A percentile compares a stretch with the other conserved stretches of the same genome.
Evolutionary conservation across 1,139 yeast genomes (phyloP).

Genomic region (Debaryomyces subglobosus): DNA sequence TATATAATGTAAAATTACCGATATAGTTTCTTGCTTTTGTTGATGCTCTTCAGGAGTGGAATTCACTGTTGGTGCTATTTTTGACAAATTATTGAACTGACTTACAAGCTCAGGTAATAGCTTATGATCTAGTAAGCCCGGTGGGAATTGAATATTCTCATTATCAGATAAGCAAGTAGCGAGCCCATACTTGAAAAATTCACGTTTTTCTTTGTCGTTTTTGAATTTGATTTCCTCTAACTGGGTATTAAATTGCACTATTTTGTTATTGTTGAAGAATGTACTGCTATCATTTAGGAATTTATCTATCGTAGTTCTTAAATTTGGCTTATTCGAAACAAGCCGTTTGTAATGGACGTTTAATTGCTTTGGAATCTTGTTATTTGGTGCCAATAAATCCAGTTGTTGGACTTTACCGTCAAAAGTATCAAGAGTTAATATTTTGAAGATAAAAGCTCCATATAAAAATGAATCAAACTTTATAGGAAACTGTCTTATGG

Average conservation of each 20-base stretch:
- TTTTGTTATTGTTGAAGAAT: conserved; percentile 42
- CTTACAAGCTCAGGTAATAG: conserved; percentile 67
- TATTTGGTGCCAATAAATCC: conserved; percentile 4
- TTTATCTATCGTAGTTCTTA: conserved; percentile 52
- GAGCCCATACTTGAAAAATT: conserved; percentile 52
- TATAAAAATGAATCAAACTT: conserved; percentile 67
- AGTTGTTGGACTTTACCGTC: conserved; percentile 5
- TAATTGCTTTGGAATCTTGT: conserved; percentile 17
- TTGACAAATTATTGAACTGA: conserved; percentile 35
- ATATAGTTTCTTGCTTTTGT: conserved; percentile 42
- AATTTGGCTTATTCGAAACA: conserved; percentile 27
- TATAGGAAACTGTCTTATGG: conserved; percentile 39
- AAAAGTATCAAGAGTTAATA: conserved; percentile 35
- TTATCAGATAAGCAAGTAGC: conserved; percentile 28
- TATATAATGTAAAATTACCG: conserved; percentile 50
- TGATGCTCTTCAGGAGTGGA: conserved; percentile 33
- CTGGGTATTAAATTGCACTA: conserved; percentile 52
- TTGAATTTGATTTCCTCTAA: conserved; percentile 57
- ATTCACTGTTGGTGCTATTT: conserved; percentile 24
- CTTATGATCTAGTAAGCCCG: conserved; percentile 62
- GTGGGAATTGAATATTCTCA: conserved; percentile 43
- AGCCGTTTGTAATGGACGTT: conserved; percentile 24
- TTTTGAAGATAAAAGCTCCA: conserved; percentile 56
- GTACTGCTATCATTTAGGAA: conserved; percentile 49
- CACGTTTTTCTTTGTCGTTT: conserved; percentile 52